Conservation (phyloP, 345 rosid species). For the Rhodamnia rubescens region DNA sequence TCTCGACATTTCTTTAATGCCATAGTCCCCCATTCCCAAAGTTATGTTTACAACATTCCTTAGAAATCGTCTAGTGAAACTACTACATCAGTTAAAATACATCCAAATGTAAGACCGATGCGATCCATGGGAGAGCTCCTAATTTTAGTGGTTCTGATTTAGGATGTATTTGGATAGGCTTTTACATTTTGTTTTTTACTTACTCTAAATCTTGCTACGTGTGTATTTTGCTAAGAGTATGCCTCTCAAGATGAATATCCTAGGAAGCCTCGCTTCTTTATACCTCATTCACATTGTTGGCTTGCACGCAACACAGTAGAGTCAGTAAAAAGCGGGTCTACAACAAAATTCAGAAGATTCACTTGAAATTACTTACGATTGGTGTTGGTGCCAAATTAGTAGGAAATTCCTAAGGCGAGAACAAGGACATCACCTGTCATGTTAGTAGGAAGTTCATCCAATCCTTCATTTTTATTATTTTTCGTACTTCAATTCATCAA, state of each 20-base stretch:
- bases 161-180: not conserved
- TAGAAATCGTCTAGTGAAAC: not conserved
- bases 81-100: not conserved
- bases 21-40: not conserved
- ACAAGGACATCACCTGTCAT: not conserved
- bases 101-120: not conserved
- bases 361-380: rapidly evolving
- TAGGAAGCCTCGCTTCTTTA: too few relatives aligned
- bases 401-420: not conserved
- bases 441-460: not conserved
- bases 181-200: not conserved
- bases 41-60: not conserved
- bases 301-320: not conserved
- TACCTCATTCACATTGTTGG: not conserved
- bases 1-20: not conserved
- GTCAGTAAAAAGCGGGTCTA: not conserved
- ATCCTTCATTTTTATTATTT: not conserved
- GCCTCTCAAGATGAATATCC: not conserved
- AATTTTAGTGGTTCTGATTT: not conserved
- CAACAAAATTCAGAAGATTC: not conserved
- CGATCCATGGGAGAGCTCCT: not conserved
- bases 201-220: not conserved
- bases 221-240: not conserved
- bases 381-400: not conserved
- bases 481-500: not conserved